Conservation (phyloP, 257 asterid species). For the Handroanthus guayacan region DNA sequence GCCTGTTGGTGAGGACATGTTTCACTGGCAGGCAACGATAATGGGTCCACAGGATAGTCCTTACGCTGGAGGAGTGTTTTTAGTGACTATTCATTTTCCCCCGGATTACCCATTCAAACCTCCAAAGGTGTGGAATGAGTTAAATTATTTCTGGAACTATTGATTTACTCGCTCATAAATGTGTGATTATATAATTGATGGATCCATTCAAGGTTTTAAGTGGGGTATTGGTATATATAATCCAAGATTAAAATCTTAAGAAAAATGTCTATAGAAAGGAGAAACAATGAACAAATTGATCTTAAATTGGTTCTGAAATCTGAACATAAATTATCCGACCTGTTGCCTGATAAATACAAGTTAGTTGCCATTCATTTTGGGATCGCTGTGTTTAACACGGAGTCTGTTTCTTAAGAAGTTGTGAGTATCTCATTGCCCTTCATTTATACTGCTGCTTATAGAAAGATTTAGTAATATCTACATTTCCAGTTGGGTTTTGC, state of each 20-base stretch:
- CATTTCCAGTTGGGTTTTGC: constrained; percentile 10
- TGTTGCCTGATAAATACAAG: neutral
- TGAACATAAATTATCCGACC: neutral
- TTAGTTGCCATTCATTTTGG: neutral
- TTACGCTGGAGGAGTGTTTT: constrained; percentile 69
- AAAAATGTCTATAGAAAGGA: no score
- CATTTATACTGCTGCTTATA: no score
- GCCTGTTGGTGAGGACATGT: constrained; percentile 82
- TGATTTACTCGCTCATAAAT: neutral
- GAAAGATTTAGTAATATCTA: neutral
- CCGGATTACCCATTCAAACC: constrained; percentile 79
- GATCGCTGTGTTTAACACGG: no score
- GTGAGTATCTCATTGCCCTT: no score
- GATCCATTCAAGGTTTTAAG: no score
- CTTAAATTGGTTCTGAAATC: no score
- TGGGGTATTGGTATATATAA: no score
- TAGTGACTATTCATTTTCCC: constrained; percentile 69
- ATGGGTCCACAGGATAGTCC: constrained; percentile 84
- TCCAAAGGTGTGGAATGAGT: constrained; percentile 56
- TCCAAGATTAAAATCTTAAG: no score
- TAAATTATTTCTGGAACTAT: neutral
- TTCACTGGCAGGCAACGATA: constrained; percentile 80
- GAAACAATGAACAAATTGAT: no score
- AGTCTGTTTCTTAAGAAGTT: no score
- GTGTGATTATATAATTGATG: no score